These are phyloP conservation scores for Boletus subparvulus DNA, from an alignment of 768 basidiomycete genomes.

Conservation along the genomic window DNA sequence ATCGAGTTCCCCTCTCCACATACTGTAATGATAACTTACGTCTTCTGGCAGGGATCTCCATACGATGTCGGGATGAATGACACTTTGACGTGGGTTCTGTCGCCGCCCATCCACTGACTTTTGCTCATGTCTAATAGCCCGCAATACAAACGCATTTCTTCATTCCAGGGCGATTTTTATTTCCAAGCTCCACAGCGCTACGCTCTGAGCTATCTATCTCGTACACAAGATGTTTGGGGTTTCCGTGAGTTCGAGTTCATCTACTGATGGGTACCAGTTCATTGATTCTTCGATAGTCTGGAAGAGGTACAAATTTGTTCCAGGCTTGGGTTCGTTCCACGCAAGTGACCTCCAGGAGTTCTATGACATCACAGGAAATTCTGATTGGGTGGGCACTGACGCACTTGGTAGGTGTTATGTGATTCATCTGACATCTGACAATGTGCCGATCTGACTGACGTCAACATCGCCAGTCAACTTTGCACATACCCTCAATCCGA, in stretches of 20 bases:
- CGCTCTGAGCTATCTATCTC: constrained; percentile 7
- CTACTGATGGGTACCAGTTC: too few species aligned
- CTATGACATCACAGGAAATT: constrained; percentile 4
- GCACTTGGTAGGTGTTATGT: constrained; percentile 3
- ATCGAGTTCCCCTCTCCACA: neutral
- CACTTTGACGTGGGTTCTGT: constrained; percentile 4
- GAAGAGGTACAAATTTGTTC: constrained; percentile 16
- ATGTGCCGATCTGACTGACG: neutral
- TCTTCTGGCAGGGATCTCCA: constrained; percentile 23
- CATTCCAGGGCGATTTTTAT: constrained; percentile 19
- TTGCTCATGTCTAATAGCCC: neutral
- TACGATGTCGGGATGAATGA: constrained; percentile 27
- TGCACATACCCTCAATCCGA: constrained; percentile 13
- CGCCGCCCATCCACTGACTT: neutral
- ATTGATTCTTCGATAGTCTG: constrained; percentile 3
- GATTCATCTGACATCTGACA: too few species aligned
- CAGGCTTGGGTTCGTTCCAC: constrained; percentile 19
- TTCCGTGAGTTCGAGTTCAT: neutral
- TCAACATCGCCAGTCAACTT: constrained; percentile 11
- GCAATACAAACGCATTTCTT: constrained; percentile 1
- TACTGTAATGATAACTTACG: neutral
- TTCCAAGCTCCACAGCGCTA: constrained; percentile 10
- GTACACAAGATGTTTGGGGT: constrained; percentile 8
- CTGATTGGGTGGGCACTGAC: constrained; percentile 16
- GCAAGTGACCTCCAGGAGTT: constrained; percentile 17